phyloP scores from a whole-genome alignment of 169 alveolate species.

The Miamiensis avidus region DNA sequence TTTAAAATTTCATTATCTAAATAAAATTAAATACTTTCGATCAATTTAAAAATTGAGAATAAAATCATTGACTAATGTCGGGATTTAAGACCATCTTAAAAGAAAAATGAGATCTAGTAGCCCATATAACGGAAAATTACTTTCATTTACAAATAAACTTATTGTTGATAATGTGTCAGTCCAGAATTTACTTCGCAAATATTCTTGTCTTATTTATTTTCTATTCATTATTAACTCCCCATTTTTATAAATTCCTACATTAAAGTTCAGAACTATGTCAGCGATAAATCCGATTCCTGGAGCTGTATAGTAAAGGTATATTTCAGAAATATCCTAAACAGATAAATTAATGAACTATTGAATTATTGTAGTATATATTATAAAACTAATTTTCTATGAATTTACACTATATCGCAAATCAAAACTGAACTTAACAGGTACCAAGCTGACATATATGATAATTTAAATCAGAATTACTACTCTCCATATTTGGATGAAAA shows the following conservation, averaged over 20 bases:
- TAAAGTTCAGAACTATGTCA: not conserved
- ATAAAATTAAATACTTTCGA: not conserved
- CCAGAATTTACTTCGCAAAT: not conserved
- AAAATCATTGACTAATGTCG: not conserved
- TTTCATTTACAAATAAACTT: not conserved
- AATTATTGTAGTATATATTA: too few relatives aligned
- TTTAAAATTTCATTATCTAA: too few relatives aligned
- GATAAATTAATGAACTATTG: too few relatives aligned
- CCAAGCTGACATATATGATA: not conserved
- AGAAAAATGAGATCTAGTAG: too few relatives aligned
- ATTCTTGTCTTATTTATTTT: too few relatives aligned
- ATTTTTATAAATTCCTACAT: not conserved
- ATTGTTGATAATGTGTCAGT: not conserved
- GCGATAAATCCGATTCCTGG: not conserved
- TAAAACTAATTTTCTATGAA: too few relatives aligned
- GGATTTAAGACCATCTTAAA: not conserved
- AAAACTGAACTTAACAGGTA: not conserved
- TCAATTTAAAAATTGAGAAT: not conserved
- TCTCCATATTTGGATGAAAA: too few relatives aligned
- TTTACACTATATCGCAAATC: not conserved
- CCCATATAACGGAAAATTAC: not conserved
- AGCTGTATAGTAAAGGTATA: too few relatives aligned
- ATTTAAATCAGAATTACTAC: not conserved
- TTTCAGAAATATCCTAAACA: too few relatives aligned
- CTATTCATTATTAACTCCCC: not conserved